phyloP scores from a whole-genome alignment of 2,329 filamentous ascomycete genomes.

The Alternaria triticimaculans region DNA sequence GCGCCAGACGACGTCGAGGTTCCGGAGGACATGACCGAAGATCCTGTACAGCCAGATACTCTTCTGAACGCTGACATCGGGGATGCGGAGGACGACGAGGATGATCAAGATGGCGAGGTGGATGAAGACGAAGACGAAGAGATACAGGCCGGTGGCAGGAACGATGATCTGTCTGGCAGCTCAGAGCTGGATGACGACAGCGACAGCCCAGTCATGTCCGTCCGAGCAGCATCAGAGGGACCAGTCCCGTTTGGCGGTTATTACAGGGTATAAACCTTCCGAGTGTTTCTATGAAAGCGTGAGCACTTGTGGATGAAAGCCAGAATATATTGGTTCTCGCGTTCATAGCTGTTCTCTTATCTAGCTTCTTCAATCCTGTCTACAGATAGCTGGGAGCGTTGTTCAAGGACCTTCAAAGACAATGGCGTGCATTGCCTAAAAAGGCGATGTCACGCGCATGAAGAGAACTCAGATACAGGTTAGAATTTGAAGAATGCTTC shows the following conservation, averaged over 20 bases:
- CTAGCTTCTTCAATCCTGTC: not conserved
- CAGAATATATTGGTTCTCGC: no score
- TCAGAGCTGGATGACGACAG: constrained; percentile 18
- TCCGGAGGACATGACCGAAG: constrained; percentile 41
- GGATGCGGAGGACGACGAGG: constrained; percentile 25
- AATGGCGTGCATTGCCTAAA: not conserved
- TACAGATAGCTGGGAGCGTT: not conserved
- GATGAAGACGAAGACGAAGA: constrained; percentile 24
- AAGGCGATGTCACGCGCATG: not conserved
- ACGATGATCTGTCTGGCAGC: constrained; percentile 24
- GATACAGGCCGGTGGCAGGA: constrained; percentile 17
- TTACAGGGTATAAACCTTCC: constrained; percentile 20
- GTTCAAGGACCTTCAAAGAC: not conserved
- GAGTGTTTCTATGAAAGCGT: no score
- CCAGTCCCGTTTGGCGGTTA: constrained; percentile 34
- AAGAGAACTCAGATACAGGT: no score
- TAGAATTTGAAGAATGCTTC: no score
- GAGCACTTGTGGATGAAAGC: no score
- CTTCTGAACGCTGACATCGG: constrained; percentile 31
- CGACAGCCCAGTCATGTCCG: constrained; percentile 15
- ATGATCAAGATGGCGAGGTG: constrained; percentile 23
- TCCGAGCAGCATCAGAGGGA: constrained; percentile 23
- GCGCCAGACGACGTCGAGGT: constrained; percentile 32
- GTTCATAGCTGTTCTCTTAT: not conserved
- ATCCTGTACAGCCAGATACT: constrained; percentile 33